Conservation (phyloP, 2,329 filamentous ascomycete species). For the Colletotrichum theobromicola region DNA sequence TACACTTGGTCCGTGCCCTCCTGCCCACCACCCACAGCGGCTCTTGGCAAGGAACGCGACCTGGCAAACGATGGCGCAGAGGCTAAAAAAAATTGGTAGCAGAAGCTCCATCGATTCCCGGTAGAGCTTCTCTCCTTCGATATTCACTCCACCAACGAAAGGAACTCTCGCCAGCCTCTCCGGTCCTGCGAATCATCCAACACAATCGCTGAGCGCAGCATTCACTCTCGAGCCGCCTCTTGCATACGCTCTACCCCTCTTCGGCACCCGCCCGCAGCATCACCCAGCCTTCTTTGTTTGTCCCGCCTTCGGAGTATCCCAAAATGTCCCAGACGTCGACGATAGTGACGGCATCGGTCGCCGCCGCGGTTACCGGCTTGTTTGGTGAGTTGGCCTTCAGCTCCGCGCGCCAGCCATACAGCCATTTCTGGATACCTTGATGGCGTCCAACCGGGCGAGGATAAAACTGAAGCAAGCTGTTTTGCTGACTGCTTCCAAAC, state of each 20-base stretch:
- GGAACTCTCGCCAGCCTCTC: background rate
- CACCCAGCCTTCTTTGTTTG: background rate
- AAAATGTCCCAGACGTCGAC: conserved; percentile 43
- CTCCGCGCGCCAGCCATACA: background rate
- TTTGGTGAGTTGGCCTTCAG: conserved; percentile 53
- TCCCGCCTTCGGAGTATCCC: conserved; percentile 17
- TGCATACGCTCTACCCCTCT: background rate
- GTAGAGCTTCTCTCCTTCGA: conserved; percentile 21
- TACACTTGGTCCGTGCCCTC: background rate
- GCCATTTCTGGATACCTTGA: background rate
- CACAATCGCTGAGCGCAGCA: background rate
- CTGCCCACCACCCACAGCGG: conserved; percentile 4
- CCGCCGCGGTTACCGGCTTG: conserved; percentile 63
- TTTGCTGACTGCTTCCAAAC: conserved; percentile 21
- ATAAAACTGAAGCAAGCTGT: background rate
- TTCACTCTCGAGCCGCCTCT: background rate
- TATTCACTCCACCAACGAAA: conserved; percentile 11
- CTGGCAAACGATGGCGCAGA: conserved; percentile 18
- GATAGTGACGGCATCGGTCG: conserved; percentile 65
- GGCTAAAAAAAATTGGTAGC: conserved; percentile 26
- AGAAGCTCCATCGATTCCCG: conserved; percentile 21
- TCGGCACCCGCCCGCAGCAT: background rate
- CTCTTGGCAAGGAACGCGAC: conserved; percentile 16
- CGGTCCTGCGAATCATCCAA: background rate
- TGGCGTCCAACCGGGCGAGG: background rate